Evolutionary conservation across 1,284 basidiomycete species (phyloP).

Genomic region (Malassezia arunalokei): DNA sequence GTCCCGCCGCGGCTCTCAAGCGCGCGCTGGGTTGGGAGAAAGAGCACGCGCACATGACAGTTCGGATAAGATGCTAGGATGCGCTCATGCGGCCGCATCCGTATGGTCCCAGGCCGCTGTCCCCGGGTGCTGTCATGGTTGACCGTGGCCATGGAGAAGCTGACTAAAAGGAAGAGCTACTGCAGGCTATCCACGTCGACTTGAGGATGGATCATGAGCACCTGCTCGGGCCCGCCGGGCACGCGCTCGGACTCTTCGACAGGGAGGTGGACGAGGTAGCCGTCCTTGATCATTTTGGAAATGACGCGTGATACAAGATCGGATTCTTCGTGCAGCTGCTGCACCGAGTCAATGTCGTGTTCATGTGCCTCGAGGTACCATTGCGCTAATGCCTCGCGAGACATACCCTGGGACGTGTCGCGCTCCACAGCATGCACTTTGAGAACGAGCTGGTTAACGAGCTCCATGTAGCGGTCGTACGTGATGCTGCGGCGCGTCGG

Average conservation of each 20-base stretch:
- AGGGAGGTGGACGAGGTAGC: slow-evolving; percentile 38
- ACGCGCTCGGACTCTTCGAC: slow-evolving; percentile 23
- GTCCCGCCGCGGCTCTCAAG: neutral
- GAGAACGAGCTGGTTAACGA: slow-evolving; percentile 76
- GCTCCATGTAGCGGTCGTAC: slow-evolving; percentile 81
- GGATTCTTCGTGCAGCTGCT: slow-evolving; percentile 82
- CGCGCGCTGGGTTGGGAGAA: neutral
- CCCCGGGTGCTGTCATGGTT: neutral
- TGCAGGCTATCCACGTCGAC: slow-evolving; percentile 35
- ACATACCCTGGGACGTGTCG: slow-evolving; percentile 61
- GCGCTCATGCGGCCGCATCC: neutral
- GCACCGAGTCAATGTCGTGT: slow-evolving; percentile 65
- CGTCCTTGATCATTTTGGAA: slow-evolving; percentile 71
- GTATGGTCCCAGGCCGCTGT: neutral
- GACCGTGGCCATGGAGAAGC: neutral
- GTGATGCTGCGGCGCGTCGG: slow-evolving; percentile 56
- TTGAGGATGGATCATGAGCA: slow-evolving; percentile 35
- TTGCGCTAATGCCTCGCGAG: slow-evolving; percentile 69
- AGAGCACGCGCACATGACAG: neutral
- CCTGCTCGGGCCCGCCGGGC: slow-evolving; percentile 9
- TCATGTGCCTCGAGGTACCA: slow-evolving; percentile 86
- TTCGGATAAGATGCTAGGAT: neutral
- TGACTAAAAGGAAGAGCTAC: slow-evolving; percentile 6
- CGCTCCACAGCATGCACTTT: slow-evolving; percentile 69
- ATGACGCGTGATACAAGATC: slow-evolving; percentile 81